Conservation (phyloP, 805 yeast species). For the Yarrowia divulgata region DNA sequence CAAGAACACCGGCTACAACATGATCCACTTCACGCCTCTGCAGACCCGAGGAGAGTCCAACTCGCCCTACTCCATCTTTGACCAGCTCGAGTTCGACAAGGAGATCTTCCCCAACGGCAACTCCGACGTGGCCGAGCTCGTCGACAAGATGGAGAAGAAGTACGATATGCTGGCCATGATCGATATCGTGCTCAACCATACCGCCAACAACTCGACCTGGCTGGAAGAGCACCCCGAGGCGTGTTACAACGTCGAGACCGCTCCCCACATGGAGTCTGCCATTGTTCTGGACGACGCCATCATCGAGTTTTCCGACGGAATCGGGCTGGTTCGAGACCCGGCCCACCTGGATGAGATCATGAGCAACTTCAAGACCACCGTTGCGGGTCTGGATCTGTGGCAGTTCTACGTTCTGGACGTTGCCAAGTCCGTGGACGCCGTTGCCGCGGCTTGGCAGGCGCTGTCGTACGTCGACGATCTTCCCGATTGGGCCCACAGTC, state of each 20-base stretch:
- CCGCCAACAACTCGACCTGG: conserved; percentile 92
- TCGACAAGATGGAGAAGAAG: conserved; percentile 58
- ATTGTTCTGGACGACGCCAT: conserved; percentile 80
- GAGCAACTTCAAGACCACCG: conserved; percentile 72
- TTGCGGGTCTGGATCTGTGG: conserved; percentile 78
- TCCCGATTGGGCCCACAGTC: conserved; percentile 46
- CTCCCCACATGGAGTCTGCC: conserved; percentile 87
- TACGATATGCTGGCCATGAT: conserved; percentile 78
- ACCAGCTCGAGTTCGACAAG: conserved; percentile 82
- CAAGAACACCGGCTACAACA: conserved; percentile 82
- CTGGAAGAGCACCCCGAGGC: conserved; percentile 83
- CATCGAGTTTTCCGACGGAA: conserved; percentile 65
- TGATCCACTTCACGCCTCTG: conserved; percentile 95
- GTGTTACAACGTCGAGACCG: conserved; percentile 84
- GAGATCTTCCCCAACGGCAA: conserved; percentile 61
- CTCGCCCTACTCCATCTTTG: conserved; percentile 91
- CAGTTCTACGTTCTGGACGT: conserved; percentile 82
- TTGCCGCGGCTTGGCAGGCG: conserved; percentile 42
- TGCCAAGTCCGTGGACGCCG: conserved; percentile 51
- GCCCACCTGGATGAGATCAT: conserved; percentile 67
- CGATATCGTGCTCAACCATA: conserved; percentile 93
- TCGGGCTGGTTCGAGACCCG: conserved; percentile 63
- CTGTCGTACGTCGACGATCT: conserved; percentile 43
- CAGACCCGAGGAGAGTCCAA: conserved; percentile 88
- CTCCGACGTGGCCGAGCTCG: conserved; percentile 61